Base-by-base conservation (phyloP, 208 protist genomes). In the Crithidia expoeki region DNA sequence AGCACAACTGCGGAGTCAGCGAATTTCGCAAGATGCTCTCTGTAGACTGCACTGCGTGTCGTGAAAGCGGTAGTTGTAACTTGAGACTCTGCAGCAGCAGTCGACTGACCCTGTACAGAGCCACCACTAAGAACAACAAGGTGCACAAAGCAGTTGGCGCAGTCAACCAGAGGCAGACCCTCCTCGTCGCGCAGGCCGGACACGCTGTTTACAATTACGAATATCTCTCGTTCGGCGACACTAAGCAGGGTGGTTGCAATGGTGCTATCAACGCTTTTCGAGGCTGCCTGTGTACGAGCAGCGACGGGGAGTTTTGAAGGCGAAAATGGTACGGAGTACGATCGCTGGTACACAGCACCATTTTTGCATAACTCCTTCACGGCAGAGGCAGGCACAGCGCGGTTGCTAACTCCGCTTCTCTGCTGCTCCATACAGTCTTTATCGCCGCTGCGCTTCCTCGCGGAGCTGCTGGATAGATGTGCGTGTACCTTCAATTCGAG, bases 181-280 rank as follows among this genome's bases (percentile, higher is more conserved):
- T 67, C 27, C 34, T 67, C 61, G 33, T 34, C 61, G 34, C 61
- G 47, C 34, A 67, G 21, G 16, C 10, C 49, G 23, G 21, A 34
- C 14, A 67, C 49, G 23, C 28, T 17, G 0, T 27, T 46, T 34
- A 57, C 32, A 2, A 3, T n/a, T 3, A 65, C 44, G 12, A 42
- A 14, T 10, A 55, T 12, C 3, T 63, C 40, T 16, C 12, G 14
- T 25, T 47, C 16, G 3, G 5, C 16, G 14, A 9, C n/a, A 17
- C 42, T 47, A 3, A 47, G 14, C 12, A 17, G 42, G 16, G 42
- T 47, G 9, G 4, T 47, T 4, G n/a, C n/a, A n/a, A n/a, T n/a
- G n/a, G n/a, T n/a, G n/a, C n/a, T n/a, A n/a, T n/a, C n/a, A n/a
- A 47, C 42, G 42, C 42, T 9, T 9, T 17, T 47, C 21, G 3